Evolutionary conservation across 352 stramenopile genomes (phyloP).

Genomic region (Phytophthora ramorum): DNA sequence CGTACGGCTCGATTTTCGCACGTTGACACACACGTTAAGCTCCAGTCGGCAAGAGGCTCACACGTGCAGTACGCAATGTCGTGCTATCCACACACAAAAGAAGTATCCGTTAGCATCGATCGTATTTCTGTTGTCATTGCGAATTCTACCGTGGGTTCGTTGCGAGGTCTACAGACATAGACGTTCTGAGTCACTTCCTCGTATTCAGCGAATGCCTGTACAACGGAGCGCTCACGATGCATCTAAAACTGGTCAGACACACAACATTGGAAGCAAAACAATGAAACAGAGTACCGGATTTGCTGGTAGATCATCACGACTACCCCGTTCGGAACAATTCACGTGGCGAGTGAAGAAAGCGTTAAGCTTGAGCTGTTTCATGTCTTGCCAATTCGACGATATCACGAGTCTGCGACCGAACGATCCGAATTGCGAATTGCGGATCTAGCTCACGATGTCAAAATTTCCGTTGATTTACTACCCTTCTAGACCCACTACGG

Average conservation of each 20-base stretch:
- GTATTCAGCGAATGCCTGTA: slow-evolving; percentile 6
- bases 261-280: not conserved
- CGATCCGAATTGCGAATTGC: not conserved
- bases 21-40: slow-evolving; percentile 3
- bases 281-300: not conserved
- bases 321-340: not conserved
- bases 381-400: not conserved
- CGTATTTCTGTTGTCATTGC: not conserved
- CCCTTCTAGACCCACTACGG: no score
- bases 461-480: no score
- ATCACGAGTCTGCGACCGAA: no score
- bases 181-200: slow-evolving; percentile 5
- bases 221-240: slow-evolving; percentile 1
- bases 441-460: not conserved
- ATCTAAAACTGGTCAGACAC: not conserved
- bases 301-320: not conserved
- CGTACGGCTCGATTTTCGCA: slow-evolving; percentile 9
- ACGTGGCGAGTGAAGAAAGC: not conserved
- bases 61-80: slow-evolving; percentile 5
- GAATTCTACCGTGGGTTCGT: not conserved
- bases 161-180: slow-evolving; percentile 1
- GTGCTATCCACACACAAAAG: not conserved
- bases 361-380: slow-evolving; percentile 3
- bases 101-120: not conserved
- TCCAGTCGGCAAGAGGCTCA: slow-evolving; percentile 1